phyloP scores from a whole-genome alignment of 1,284 basidiomycete genomes.

The Malassezia cuniculi region DNA sequence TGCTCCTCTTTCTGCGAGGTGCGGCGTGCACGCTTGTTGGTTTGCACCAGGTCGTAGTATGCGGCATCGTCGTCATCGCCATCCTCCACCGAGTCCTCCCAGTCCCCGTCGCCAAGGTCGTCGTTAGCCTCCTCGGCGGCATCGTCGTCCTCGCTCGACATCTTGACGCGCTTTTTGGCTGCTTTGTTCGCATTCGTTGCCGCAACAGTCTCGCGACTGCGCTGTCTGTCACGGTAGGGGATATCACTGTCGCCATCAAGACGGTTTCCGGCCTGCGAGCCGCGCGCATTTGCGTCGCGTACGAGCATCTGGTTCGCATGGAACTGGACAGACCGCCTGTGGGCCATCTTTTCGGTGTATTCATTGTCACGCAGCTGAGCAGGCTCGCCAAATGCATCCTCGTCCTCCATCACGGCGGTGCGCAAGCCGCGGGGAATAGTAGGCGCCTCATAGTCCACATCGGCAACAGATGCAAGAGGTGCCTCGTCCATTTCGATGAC shows the following conservation, averaged over 20 bases:
- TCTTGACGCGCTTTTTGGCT: conserved; percentile 17
- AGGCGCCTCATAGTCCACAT: conserved; percentile 16
- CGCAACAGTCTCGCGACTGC: conserved; percentile 34
- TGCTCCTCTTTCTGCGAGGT: conserved; percentile 34
- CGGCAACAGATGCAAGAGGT: conserved; percentile 10
- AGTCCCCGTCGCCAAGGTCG: conserved; percentile 38
- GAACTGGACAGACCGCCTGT: conserved; percentile 34
- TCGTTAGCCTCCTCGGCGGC: conserved; percentile 13
- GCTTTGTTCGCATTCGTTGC: conserved; percentile 28
- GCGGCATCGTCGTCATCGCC: conserved; percentile 27
- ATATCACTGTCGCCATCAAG: conserved; percentile 42
- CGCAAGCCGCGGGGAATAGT: not conserved
- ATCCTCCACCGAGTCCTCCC: conserved; percentile 19
- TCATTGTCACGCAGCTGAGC: conserved; percentile 27
- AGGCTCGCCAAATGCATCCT: conserved; percentile 31
- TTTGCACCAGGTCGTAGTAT: conserved; percentile 39
- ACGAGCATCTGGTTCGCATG: conserved; percentile 24
- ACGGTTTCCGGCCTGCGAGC: conserved; percentile 21
- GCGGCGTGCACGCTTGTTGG: conserved; percentile 22
- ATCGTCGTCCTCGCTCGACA: conserved; percentile 15
- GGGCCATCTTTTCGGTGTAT: conserved; percentile 29
- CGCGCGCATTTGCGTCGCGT: conserved; percentile 14
- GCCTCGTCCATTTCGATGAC: no score
- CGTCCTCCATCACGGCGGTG: not conserved
- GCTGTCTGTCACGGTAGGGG: conserved; percentile 38